These are phyloP conservation scores for Pyrenula aspistea DNA, from an alignment of 495 filamentous ascomycete genomes.

Conservation along the genomic window DNA sequence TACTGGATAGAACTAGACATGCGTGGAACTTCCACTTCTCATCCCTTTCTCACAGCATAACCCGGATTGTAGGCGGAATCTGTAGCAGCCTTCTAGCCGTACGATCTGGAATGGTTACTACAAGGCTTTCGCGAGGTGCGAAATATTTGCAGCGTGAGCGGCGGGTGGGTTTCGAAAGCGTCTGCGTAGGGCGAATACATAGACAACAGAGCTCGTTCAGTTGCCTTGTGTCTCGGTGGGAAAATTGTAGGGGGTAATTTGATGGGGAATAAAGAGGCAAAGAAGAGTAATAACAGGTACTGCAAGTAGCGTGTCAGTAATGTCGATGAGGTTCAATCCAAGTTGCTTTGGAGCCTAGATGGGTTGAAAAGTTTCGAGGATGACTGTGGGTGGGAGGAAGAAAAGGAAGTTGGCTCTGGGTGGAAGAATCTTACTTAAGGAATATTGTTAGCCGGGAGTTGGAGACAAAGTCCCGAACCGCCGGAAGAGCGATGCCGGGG, in stretches of 20 bases:
- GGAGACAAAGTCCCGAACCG: not conserved
- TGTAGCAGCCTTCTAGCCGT: constrained; percentile 55
- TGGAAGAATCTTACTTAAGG: not conserved
- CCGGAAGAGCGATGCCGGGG: not conserved
- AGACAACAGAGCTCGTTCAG: constrained; percentile 38
- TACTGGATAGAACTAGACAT: constrained; percentile 40
- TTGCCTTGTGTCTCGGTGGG: constrained; percentile 26
- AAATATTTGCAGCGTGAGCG: constrained; percentile 88
- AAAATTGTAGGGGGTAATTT: constrained; percentile 8
- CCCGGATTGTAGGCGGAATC: not conserved
- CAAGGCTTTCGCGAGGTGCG: constrained; percentile 81
- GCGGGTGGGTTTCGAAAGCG: constrained; percentile 70
- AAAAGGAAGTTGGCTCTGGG: not conserved
- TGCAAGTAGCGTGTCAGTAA: not conserved
- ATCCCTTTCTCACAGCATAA: not conserved
- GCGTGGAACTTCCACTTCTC: constrained; percentile 17
- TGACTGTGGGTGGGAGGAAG: not conserved
- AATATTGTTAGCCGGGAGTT: no score
- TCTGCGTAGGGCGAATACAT: constrained; percentile 75
- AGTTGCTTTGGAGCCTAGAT: not conserved
- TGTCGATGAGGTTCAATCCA: not conserved
- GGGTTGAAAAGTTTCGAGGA: not conserved
- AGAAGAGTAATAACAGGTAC: not conserved
- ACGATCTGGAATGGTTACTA: constrained; percentile 69
- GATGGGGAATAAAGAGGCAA: not conserved